phyloP scores from a whole-genome alignment of 2,329 filamentous ascomycete genomes.

The Eurotiales sp. region DNA sequence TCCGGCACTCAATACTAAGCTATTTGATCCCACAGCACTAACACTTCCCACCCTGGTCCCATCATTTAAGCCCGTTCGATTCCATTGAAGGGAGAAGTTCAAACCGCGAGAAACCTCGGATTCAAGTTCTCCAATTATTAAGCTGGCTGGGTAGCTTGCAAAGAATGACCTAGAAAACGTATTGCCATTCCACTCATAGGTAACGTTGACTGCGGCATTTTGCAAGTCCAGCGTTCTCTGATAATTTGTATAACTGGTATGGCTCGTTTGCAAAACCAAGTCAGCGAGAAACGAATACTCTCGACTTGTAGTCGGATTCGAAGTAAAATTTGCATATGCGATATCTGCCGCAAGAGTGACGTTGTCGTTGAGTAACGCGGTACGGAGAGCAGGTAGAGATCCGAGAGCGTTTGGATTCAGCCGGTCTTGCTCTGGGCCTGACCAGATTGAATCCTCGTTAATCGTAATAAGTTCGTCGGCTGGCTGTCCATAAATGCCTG shows the following conservation, averaged over 20 bases:
- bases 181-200: too few relatives aligned
- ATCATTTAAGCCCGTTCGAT: too few relatives aligned
- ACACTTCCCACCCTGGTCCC: too few relatives aligned
- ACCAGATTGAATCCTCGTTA: constrained; percentile 23
- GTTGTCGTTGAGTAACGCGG: background rate
- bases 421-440: constrained; percentile 18
- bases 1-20: too few relatives aligned
- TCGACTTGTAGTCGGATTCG: background rate
- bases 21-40: too few relatives aligned
- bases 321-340: background rate
- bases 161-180: too few relatives aligned
- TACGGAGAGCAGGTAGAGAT: background rate
- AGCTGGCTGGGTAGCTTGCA: too few relatives aligned
- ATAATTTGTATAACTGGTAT: background rate
- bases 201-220: too few relatives aligned
- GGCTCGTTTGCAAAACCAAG: background rate
- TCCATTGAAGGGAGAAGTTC: too few relatives aligned
- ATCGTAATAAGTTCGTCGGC: constrained; percentile 17
- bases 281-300: background rate
- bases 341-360: background rate
- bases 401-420: constrained; percentile 11
- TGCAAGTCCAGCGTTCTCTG: too few relatives aligned
- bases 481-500: constrained; percentile 16
- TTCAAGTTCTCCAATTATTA: too few relatives aligned
- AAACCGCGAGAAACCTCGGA: too few relatives aligned